Base-by-base conservation (phyloP, 2,329 filamentous ascomycete species). In the Neophaeococcomyces aloes region DNA sequence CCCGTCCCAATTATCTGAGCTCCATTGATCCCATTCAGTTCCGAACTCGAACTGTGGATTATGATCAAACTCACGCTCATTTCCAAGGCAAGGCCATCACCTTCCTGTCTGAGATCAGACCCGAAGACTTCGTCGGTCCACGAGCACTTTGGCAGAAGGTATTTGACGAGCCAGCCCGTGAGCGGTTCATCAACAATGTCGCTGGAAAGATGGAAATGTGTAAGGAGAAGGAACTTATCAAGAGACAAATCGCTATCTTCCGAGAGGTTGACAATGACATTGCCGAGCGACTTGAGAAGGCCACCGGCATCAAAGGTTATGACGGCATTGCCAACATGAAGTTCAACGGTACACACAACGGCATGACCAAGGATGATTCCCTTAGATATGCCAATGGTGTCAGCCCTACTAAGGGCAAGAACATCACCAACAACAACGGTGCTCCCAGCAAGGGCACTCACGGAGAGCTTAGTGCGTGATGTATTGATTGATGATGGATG, bases 161-260 rank as follows among this genome's bases (percentile, higher is more conserved):
- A 1, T 79, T 72, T 36, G 75, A 79, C 44, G 74, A 76, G 18
- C 65, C 63, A 8, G 76, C 75, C 0, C 68, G 68, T 41, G 68
- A 75, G 54, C 68, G 76, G 0, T 78, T 79, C 60, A 66, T 81
- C 44, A 66, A 63, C 30, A 81, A 79, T 44, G 70, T 79, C 3
- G 68, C 73, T 0, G 75, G 74, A 2, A 78, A 81, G 61, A 80
- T 80, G 75, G 64, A 61, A 21, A 67, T 69, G 2, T 80, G 76
- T 57, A 65, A 62, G 38, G 65, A 76, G 33, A 62, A 76, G 50
- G 77, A 80, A 58, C 72, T 78, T 2, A 65, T 81, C 59, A 79
- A 76, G 67, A 65, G 76, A 13, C 75, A 80, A 60, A 79, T 81
- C 47, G 71, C 68, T 41, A 81, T 81, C 56, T 80, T 80, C 67